phyloP scores from a whole-genome alignment of 352 stramenopile genomes.

The Peronospora destructor region DNA sequence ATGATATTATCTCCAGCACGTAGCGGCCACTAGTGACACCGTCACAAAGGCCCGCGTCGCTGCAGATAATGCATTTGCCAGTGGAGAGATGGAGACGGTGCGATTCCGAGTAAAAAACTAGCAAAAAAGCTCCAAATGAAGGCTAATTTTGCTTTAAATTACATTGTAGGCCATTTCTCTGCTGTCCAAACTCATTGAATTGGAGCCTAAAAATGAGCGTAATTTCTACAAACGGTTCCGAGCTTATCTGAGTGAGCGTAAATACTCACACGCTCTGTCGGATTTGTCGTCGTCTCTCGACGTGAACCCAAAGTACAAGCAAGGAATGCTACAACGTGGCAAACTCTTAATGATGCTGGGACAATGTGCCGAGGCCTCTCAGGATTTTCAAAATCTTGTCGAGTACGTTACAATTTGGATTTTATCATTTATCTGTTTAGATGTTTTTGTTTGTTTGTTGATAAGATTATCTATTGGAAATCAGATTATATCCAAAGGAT shows the following conservation, averaged over 20 bases:
- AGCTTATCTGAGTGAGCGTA: conserved; percentile 74
- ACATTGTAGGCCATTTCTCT: conserved; percentile 56
- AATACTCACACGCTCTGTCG: conserved; percentile 64
- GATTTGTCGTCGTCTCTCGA: conserved; percentile 64
- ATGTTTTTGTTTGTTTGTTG: background rate
- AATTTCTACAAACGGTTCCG: conserved; percentile 84
- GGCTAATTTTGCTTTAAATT: too few species aligned
- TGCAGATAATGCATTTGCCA: conserved; percentile 70
- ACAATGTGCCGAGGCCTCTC: conserved; percentile 45
- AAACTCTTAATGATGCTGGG: conserved; percentile 73
- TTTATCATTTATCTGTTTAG: background rate
- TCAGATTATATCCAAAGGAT: conserved; percentile 58
- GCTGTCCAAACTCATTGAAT: conserved; percentile 72
- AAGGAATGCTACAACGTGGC: conserved; percentile 63
- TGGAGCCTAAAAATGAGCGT: conserved; percentile 71
- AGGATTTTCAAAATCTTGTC: conserved; percentile 51
- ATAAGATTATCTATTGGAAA: background rate
- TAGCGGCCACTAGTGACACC: conserved; percentile 30
- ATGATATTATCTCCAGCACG: conserved; percentile 12
- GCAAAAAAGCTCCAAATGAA: too few species aligned
- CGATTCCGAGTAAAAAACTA: background rate
- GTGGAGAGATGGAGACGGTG: conserved; percentile 63
- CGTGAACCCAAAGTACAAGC: conserved; percentile 75
- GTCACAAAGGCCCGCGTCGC: conserved; percentile 59
- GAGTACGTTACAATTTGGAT: conserved; percentile 7